Base-by-base conservation (phyloP, 768 basidiomycete species). In the Naganishia randhawae region DNA sequence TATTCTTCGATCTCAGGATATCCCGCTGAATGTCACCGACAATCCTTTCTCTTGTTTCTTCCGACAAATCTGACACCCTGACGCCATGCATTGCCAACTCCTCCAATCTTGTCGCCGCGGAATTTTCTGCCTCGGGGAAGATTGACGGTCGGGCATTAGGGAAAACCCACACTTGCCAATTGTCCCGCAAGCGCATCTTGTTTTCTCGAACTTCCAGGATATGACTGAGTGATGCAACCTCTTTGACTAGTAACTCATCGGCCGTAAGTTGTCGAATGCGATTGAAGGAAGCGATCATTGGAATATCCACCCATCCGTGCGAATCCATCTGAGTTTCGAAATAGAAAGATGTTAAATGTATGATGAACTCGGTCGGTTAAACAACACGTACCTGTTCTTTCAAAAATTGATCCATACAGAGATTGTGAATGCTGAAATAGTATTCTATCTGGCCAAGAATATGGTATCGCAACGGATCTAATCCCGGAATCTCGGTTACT, bases 371-470 rank as follows among this genome's bases (percentile, higher is more conserved):
- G 16, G 31, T 45, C 16, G 29, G 35, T 71, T 53, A 27, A 35
- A 64, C 31, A 37, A 35, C 10, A 83, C 87, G 75, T 73, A 90
- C 92, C 81, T 86, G 83, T 80, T 87, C 84, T 63, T 91, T 84
- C 39, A 97, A 82, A 81, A 85, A 95, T 72, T 89, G 84, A 78
- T 97, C 93, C 76, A 87, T 86, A n/a, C 85, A 89, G 81, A 97
- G 83, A 76, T 95, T 96, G 77, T 96, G 88, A 66, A 88, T 83
- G 73, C 91, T 91, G 72, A 97, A 83, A 81, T 95, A 97, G 79
- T 92, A 96, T 80, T 95, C 94, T 62, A 95, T 81, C 79, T 95
- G 80, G 0, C 86, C 88, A 50, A 95, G 84, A 31, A 95, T 82
- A 76, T 85, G 86, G 73, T 84, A 88, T 55, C 86, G 79, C 57